These are phyloP conservation scores for Cladosporium sp. DNA, from an alignment of 2,329 filamentous ascomycete genomes.

Conservation along the genomic window DNA sequence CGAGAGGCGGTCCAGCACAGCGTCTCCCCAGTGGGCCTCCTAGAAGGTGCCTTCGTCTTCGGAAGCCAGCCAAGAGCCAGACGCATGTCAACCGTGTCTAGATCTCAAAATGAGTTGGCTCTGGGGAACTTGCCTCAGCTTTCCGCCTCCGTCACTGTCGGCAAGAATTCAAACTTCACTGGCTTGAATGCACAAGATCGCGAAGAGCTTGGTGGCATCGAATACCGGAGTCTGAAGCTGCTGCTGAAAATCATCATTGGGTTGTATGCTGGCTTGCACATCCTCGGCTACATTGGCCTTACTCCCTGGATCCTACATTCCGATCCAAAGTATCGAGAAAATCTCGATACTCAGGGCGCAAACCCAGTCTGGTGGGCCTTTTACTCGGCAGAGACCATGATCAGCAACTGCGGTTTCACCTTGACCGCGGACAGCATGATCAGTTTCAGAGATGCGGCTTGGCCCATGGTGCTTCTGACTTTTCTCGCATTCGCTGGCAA, in stretches of 20 bases:
- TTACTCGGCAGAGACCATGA: constrained; percentile 76
- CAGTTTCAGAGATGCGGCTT: constrained; percentile 12
- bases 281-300: constrained; percentile 65
- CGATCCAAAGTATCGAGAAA: constrained; percentile 56
- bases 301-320: constrained; percentile 70
- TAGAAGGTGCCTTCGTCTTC: not conserved
- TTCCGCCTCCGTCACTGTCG: not conserved
- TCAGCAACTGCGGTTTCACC: constrained; percentile 78
- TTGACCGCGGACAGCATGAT: constrained; percentile 71
- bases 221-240: constrained; percentile 84
- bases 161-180: constrained; percentile 1
- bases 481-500: constrained; percentile 50
- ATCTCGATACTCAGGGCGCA: constrained; percentile 1
- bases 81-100: not conserved
- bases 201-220: constrained; percentile 91
- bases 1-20: not conserved
- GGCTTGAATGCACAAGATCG: constrained; percentile 75
- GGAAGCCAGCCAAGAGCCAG: not conserved
- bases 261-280: constrained; percentile 77
- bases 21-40: not conserved
- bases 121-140: not conserved
- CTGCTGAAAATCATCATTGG: constrained; percentile 66
- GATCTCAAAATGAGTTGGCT: not conserved
- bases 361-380: constrained; percentile 79
- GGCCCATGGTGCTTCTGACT: constrained; percentile 7